phyloP scores from a whole-genome alignment of 192 early-diverging fungal genomes.

The Gryganskiella cystojenkinii region DNA sequence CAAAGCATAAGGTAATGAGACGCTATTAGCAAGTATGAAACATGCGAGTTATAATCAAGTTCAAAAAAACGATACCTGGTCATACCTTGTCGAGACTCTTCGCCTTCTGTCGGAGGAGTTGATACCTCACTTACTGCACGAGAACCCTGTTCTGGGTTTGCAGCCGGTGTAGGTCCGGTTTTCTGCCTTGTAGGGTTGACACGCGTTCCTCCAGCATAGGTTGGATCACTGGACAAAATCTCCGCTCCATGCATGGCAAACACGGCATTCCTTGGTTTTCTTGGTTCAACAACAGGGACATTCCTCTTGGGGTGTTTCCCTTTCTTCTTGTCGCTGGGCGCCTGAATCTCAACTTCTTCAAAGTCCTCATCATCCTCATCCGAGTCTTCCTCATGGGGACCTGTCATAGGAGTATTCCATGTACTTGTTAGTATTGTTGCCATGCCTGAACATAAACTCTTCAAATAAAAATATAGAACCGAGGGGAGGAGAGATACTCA shows the following conservation, averaged over 20 bases:
- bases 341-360: slow-evolving; percentile 52
- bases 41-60: no score
- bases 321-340: slow-evolving; percentile 14
- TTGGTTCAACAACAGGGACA: neutral
- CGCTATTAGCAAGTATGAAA: neutral
- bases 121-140: slow-evolving; percentile 7
- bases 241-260: slow-evolving; percentile 47
- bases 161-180: neutral
- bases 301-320: slow-evolving; percentile 14
- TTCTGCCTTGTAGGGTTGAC: neutral
- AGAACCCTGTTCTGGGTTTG: neutral
- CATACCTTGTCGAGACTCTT: slow-evolving; percentile 36
- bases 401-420: slow-evolving; percentile 1
- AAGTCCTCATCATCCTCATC: slow-evolving; percentile 58
- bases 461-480: neutral
- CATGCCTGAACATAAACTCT: neutral
- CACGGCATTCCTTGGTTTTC: slow-evolving; percentile 26
- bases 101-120: slow-evolving; percentile 5
- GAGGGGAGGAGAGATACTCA: neutral
- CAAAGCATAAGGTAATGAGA: neutral
- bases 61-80: neutral
- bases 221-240: slow-evolving; percentile 34
- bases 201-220: slow-evolving; percentile 31
- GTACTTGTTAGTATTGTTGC: neutral
- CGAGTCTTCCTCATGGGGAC: slow-evolving; percentile 35